Evolutionary conservation across 2,329 filamentous ascomycete genomes (phyloP).

Genomic region (Nigrospora osmanthi): DNA sequence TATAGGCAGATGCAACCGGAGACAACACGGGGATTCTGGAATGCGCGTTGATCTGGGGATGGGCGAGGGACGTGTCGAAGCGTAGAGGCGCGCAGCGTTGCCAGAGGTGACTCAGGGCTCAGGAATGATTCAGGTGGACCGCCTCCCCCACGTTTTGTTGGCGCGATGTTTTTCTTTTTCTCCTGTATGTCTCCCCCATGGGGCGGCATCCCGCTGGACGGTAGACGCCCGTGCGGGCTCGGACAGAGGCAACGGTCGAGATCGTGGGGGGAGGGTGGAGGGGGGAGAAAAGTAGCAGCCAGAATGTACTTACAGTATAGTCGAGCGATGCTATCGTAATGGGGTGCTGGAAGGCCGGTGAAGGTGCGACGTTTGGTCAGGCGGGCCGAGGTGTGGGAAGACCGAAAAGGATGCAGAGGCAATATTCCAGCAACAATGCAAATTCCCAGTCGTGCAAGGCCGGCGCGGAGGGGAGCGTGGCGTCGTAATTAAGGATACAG

Average conservation of each 20-base stretch:
- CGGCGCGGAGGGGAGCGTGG: no score
- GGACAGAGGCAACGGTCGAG: no score
- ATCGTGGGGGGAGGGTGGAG: background rate
- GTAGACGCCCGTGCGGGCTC: no score
- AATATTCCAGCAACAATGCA: constrained; percentile 33
- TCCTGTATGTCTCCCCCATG: no score
- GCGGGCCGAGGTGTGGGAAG: constrained; percentile 7
- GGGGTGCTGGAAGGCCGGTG: constrained; percentile 3
- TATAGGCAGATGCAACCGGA: background rate
- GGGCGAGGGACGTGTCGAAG: background rate
- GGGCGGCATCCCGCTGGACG: no score
- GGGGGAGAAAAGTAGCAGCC: background rate
- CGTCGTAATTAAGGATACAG: no score
- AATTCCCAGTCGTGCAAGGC: background rate
- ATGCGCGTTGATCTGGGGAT: constrained; percentile 1
- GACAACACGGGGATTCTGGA: constrained; percentile 9
- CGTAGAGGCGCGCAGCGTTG: constrained; percentile 14
- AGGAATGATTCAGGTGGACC: constrained; percentile 16
- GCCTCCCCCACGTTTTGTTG: background rate
- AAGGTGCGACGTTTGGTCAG: background rate
- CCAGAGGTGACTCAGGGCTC: constrained; percentile 16
- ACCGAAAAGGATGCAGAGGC: constrained; percentile 20
- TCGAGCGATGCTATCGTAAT: background rate
- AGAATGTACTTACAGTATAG: background rate
- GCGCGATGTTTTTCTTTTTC: no score